Evolutionary conservation across 305 asterid species (phyloP).

Genomic region (Andrographis paniculata): DNA sequence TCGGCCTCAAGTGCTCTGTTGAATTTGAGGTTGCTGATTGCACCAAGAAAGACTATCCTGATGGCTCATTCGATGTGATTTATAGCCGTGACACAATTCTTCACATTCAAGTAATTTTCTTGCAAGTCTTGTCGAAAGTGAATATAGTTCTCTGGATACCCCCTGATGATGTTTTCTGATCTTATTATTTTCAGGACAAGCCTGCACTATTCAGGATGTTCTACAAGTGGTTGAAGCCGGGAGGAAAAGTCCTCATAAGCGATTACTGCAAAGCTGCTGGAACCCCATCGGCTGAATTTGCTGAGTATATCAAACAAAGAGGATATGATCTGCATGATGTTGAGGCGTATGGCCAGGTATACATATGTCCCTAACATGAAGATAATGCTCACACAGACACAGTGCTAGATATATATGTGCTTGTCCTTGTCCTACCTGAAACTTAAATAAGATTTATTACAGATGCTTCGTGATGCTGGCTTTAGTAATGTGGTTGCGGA

Average conservation of each 20-base stretch:
- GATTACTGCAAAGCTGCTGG: slow-evolving; percentile 88
- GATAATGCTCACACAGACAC: neutral
- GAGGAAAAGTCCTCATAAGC: slow-evolving; percentile 83
- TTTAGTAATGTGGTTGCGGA: slow-evolving; percentile 75
- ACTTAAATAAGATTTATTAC: slow-evolving; percentile 13
- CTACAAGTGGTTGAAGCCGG: slow-evolving; percentile 97
- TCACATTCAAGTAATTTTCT: slow-evolving; percentile 68
- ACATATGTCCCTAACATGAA: neutral
- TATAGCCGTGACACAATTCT: slow-evolving; percentile 97
- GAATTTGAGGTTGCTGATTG: slow-evolving; percentile 99
- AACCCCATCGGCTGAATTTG: slow-evolving; percentile 60
- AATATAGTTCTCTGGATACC: neutral
- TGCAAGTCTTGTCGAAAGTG: neutral
- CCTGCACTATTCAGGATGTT: slow-evolving; percentile 75
- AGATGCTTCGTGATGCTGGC: slow-evolving; percentile 96
- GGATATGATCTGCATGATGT: slow-evolving; percentile 85
- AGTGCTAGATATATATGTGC: neutral
- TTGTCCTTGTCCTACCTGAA: neutral
- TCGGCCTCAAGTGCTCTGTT: slow-evolving; percentile 81
- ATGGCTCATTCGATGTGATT: slow-evolving; percentile 72
- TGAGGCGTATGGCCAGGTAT: slow-evolving; percentile 77
- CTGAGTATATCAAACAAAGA: slow-evolving; percentile 77
- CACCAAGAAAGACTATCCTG: slow-evolving; percentile 78
- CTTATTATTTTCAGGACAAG: slow-evolving; percentile 63
- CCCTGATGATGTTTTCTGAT: neutral